These are phyloP conservation scores for Anethum foeniculum DNA, from an alignment of 140 eudicot species.

Conservation along the genomic window DNA sequence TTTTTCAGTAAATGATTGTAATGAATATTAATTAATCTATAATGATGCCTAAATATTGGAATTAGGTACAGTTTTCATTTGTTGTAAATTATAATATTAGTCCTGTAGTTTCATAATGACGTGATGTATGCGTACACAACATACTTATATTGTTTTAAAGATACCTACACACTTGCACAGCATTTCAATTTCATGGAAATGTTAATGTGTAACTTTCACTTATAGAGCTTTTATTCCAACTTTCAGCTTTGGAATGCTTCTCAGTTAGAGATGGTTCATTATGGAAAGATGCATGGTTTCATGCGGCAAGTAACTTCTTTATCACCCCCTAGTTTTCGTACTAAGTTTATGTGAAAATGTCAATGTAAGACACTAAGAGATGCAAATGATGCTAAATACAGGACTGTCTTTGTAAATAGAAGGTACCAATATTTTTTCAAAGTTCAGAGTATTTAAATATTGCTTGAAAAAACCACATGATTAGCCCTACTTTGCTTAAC, in stretches of 20 bases:
- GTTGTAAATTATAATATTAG: neutral
- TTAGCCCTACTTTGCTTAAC: neutral
- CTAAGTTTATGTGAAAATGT: neutral
- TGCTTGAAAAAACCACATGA: neutral
- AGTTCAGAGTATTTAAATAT: neutral
- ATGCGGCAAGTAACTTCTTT: conserved; percentile 69
- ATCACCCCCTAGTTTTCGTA: neutral
- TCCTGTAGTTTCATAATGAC: neutral
- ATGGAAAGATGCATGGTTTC: conserved; percentile 98
- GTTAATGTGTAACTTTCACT: neutral
- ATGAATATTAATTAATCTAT: neutral
- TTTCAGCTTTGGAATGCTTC: conserved; percentile 98
- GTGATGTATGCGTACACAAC: neutral
- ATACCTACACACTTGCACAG: neutral
- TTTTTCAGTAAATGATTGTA: neutral
- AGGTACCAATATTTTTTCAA: neutral
- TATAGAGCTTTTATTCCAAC: conserved; percentile 6
- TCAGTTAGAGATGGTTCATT: conserved; percentile 85
- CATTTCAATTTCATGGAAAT: neutral
- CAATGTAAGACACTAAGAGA: neutral
- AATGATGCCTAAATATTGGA: neutral
- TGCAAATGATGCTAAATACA: neutral
- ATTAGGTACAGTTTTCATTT: neutral
- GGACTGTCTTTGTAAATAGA: neutral
- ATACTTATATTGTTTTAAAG: neutral